Base-by-base conservation (phyloP, 2,329 filamentous ascomycete species). In the Uncinocarpus reesii region DNA sequence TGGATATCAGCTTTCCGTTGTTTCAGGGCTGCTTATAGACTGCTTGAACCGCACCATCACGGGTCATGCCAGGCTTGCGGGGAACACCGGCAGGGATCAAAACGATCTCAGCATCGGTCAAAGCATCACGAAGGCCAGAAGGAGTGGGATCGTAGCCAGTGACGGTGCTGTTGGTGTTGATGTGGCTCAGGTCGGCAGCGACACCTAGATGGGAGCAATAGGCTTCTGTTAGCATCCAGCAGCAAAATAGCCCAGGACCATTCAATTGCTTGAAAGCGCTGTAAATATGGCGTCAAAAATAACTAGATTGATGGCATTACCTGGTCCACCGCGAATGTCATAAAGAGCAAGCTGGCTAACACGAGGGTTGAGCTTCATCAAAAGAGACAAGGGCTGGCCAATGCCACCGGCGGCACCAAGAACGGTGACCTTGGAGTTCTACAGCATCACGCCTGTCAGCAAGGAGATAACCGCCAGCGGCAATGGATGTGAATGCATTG, bases 41-140 rank as follows among this genome's bases (percentile, higher is more conserved):
- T 29, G 13, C 13, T 43, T 8, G 15, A 29, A 3, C 11, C 71
- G 55, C 73, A 81, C 79, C 79, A 74, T 98, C 92, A 78, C 92
- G 89, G 75, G 86, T 94, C 92, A 98, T 98, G 74, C 92, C 92
- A 69, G 92, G 92, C 81, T 95, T 95, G 76, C 92, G 88, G 67
- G 92, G 92, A 59, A 98, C 90, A 78, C 92, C 92, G 65, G 92
- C 92, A 65, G 92, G 92, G 71, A 98, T 96, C 66, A 98, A 81
- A 65, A 98, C 86, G 62, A 98, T 82, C 73, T 96, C 88, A 64
- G 88, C 76, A 66, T 79, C 89, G 75, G 86, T 84, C 69, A 98
- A 80, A 64, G 83, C 83, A 57, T 77, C 78, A 62, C 79, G 78
- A 55, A 96, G 84, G 63, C 86, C 86, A 52, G 77, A 75, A 55